Base-by-base conservation (phyloP, 139 green algal species). In the Marvania coccoides region DNA sequence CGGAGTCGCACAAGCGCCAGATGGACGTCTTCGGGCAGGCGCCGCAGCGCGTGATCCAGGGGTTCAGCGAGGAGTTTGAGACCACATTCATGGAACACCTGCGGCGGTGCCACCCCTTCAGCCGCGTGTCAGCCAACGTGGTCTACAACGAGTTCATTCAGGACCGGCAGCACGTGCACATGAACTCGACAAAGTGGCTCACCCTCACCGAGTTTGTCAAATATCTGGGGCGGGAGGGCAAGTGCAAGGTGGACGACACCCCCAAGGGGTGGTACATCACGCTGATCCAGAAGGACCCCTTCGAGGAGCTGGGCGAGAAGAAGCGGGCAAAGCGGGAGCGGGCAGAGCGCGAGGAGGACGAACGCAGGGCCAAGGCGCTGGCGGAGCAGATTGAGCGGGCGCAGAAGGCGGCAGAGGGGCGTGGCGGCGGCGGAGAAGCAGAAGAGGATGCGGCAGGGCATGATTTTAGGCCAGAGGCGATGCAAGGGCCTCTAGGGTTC, bases 111-210 rank as follows among this genome's bases (percentile, higher is more conserved):
- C 90, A 96, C 66, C 88, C 88, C 19, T 77, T 78, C 53, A 73
- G 74, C n/a, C 83, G 89, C 36, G 81, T 96, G 6, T 48, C 77
- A 7, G 90, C 90, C 24, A 94, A 92, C 73, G 63, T 82, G 54
- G 82, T 97, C 2, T 98, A 97, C 84, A 97, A 97, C 70, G 90
- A 98, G 77, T 95, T 85, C 75, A 97, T 98, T 51, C 62, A 39
- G 0, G 85, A 98, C 78, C 26, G 79, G 23, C 37, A 96, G 65
- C 94, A 99, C 75, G 46, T 98, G 0, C 94, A 98, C 83, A 99
- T 99, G 94, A 99, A 99, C 79, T 75, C 82, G 54, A 99, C 94
- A 1, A 80, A 85, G 54, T 99, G 92, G 92, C 72, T 87, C 8
- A 95, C 88, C n/a, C 75, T 96, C 30, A 92, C 85, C 13, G 89